Evolutionary conservation across 1,284 basidiomycete genomes (phyloP).

Genomic region (Caloboletus inedulis): DNA sequence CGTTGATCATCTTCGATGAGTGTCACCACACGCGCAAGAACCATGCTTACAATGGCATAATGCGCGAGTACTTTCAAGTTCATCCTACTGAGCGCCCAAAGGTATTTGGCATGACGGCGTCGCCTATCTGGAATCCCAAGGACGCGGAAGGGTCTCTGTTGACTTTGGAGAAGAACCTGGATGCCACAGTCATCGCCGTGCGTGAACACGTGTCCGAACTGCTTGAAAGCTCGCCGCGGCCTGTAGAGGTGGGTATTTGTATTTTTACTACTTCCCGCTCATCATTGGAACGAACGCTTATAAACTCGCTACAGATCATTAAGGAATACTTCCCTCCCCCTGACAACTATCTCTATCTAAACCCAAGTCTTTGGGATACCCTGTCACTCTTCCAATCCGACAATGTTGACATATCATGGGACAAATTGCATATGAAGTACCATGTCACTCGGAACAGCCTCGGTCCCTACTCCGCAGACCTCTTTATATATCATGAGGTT

Average conservation of each 20-base stretch:
- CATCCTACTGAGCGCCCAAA: constrained; percentile 56
- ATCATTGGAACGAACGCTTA: not conserved
- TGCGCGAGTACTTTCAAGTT: constrained; percentile 70
- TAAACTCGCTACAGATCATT: constrained; percentile 44
- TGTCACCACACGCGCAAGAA: constrained; percentile 77
- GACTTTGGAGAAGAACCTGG: constrained; percentile 66
- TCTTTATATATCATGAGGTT: constrained; percentile 61
- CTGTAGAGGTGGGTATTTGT: constrained; percentile 52
- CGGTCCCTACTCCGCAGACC: constrained; percentile 54
- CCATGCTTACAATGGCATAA: constrained; percentile 77
- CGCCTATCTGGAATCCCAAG: constrained; percentile 75
- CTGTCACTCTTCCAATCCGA: constrained; percentile 47
- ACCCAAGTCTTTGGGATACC: constrained; percentile 52
- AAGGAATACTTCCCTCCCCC: constrained; percentile 53
- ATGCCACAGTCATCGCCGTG: constrained; percentile 72
- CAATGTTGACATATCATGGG: constrained; percentile 48
- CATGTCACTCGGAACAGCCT: constrained; percentile 50
- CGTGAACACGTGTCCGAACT: constrained; percentile 64
- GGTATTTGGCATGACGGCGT: constrained; percentile 88
- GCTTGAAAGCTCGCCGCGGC: constrained; percentile 55
- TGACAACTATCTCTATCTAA: constrained; percentile 51
- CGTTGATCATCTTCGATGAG: constrained; percentile 80
- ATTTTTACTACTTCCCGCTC: not conserved
- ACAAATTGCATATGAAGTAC: constrained; percentile 57
- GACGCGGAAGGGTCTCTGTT: constrained; percentile 57